Evolutionary conservation across 1,284 basidiomycete species (phyloP), one percentile per base, ranked within the genome.

Genomic region (Ustanciosporium gigantosporum): DNA sequence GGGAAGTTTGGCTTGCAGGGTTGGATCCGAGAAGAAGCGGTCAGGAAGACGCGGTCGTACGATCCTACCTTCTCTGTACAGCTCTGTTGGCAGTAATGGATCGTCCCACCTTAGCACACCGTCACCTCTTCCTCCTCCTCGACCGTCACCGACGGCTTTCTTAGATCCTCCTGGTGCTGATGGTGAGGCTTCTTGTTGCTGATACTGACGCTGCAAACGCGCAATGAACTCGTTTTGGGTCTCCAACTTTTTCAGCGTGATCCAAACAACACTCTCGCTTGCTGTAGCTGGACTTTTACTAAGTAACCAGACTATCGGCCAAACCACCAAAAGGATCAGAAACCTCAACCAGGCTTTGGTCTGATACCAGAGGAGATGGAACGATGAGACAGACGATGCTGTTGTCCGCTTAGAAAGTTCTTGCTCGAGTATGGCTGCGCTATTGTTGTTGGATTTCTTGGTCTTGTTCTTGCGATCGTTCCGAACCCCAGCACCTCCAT

Each of bases 281-380:
- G 66, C 66, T 0, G 48, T 53, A 1, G 60, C 55, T 2, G 70
- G 60, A 3, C 53, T 50, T 31, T 68, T 66, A 21, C 41, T 40
- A 9, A 73, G 25, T 5, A 73, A 34, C 70, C 70, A 73, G 2
- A 68, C 36, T 4, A 68, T 11, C 0, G 70, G 68, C 41, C 47
- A 65, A 2, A 67, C 20, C 5, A 59, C 7, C n/a, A 61, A 3
- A 2, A 62, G 20, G 2, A 66, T 1, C 2, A 41, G 2, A 2
- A 25, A 49, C 2, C 60, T 58, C 15, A 66, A 2, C 3, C 32
- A 35, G 11, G 8, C 14, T 19, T 35, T 35, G 32, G 46, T 32
- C 15, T 24, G 17, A 6, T 27, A 31, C 27, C 27, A 29, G 9
- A n/a, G 9, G 27, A n/a, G 9, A 11, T 9, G 11, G 27, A 52